Percentiles rank a stretch among this genome's conserved stretches.
Conservation (phyloP, 2,329 filamentous ascomycete genomes). For the Peltaster fructicola region DNA sequence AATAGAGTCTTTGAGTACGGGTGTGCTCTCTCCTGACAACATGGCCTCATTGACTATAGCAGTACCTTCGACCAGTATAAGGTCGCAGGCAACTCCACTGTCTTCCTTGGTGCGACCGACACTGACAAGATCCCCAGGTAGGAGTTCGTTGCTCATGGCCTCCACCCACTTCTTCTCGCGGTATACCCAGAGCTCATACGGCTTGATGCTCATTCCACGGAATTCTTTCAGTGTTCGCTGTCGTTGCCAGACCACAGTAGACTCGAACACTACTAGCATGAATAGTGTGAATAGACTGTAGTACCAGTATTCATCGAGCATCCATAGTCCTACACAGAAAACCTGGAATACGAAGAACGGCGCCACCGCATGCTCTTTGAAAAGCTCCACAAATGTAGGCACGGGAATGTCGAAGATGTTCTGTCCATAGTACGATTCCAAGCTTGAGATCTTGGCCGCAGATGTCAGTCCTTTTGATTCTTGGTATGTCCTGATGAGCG, state of each 20-base stretch:
- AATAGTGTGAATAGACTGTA: constrained; percentile 97
- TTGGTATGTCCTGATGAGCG: constrained; percentile 61
- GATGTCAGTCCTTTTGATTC: constrained; percentile 56
- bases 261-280: constrained; percentile 96
- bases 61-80: constrained; percentile 84
- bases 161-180: constrained; percentile 76
- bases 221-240: constrained; percentile 93
- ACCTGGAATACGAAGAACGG: constrained; percentile 99
- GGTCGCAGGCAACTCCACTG: constrained; percentile 89
- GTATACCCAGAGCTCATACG: constrained; percentile 85
- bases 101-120: constrained; percentile 92
- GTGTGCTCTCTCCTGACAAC: constrained; percentile 95
- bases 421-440: constrained; percentile 84
- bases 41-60: constrained; percentile 99
- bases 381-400: constrained; percentile 85
- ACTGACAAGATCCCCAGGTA: constrained; percentile 86
- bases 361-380: constrained; percentile 94
- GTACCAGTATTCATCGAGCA: constrained; percentile 99
- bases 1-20: constrained; percentile 87
- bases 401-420: constrained; percentile 98
- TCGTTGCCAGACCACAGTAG: constrained; percentile 96
- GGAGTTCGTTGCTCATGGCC: constrained; percentile 72
- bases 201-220: constrained; percentile 98
- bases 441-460: constrained; percentile 55
- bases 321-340: constrained; percentile 96